phyloP scores from a whole-genome alignment of 805 yeast genomes.

The Candida multigemmis region DNA sequence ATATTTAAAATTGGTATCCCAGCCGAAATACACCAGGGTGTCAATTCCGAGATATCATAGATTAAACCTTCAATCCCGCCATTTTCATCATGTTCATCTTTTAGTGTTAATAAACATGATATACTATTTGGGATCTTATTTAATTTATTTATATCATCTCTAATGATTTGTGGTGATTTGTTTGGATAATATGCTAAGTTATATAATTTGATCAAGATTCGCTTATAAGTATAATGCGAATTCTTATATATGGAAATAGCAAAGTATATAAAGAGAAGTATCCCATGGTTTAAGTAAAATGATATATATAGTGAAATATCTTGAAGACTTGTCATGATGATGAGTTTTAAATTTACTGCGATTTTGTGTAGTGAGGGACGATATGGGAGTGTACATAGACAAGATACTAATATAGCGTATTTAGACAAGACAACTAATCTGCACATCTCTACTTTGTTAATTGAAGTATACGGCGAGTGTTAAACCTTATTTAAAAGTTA shows the following conservation, averaged over 20 bases:
- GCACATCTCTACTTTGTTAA: too few relatives aligned
- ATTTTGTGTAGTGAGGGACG: too few relatives aligned
- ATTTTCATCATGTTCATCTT: constrained; percentile 73
- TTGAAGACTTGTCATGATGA: too few relatives aligned
- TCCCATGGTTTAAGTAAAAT: constrained; percentile 38
- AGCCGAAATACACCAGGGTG: constrained; percentile 86
- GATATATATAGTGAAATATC: too few relatives aligned
- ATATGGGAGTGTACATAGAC: too few relatives aligned
- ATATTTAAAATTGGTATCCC: constrained; percentile 66
- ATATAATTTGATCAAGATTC: constrained; percentile 45
- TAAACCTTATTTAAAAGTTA: too few relatives aligned
- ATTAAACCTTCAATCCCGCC: constrained; percentile 83
- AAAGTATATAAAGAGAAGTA: constrained; percentile 45
- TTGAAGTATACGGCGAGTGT: too few relatives aligned
- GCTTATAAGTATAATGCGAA: constrained; percentile 42
- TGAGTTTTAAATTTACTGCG: too few relatives aligned
- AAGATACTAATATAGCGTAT: too few relatives aligned
- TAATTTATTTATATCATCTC: constrained; percentile 69
- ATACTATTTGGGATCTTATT: constrained; percentile 70
- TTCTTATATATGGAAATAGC: constrained; percentile 48
- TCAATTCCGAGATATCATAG: constrained; percentile 65
- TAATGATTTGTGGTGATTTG: constrained; percentile 75
- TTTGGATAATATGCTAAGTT: constrained; percentile 58
- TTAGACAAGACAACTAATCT: too few relatives aligned
- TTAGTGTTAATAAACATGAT: constrained; percentile 66